These are phyloP conservation scores for Chimonanthus salicifolius DNA, from an alignment of 164 flowering plant species.

Conservation along the genomic window DNA sequence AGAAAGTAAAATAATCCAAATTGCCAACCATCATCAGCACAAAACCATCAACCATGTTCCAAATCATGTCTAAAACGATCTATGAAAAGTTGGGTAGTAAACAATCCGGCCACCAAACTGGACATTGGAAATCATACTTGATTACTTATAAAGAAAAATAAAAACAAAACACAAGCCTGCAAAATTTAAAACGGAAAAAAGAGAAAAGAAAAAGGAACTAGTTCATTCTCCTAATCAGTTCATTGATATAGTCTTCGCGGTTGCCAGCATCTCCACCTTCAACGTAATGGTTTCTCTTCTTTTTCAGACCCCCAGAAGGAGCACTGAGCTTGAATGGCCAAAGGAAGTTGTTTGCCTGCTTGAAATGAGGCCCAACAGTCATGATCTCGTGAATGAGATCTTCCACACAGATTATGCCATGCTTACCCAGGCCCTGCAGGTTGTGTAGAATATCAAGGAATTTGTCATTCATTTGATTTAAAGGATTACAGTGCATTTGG, in stretches of 20 bases:
- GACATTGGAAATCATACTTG: too few relatives aligned
- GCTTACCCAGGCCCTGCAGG: conserved; percentile 43
- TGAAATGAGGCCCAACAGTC: conserved; percentile 62
- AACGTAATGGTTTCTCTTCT: conserved; percentile 56
- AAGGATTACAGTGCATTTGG: not conserved
- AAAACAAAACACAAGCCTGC: too few relatives aligned
- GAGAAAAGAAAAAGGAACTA: conserved; percentile 14
- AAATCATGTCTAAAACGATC: too few relatives aligned
- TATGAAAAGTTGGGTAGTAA: too few relatives aligned
- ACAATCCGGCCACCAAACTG: too few relatives aligned
- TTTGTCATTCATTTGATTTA: not conserved
- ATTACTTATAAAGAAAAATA: too few relatives aligned
- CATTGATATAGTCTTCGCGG: conserved; percentile 58
- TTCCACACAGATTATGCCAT: conserved; percentile 41
- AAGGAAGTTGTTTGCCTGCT: conserved; percentile 52
- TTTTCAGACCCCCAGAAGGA: conserved; percentile 44
- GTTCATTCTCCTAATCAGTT: conserved; percentile 62
- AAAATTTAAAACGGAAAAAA: too few relatives aligned
- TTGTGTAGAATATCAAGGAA: not conserved
- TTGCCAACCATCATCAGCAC: too few relatives aligned
- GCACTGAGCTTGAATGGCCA: conserved; percentile 60
- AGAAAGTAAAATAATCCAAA: too few relatives aligned
- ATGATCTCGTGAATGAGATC: conserved; percentile 55
- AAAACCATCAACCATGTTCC: too few relatives aligned
- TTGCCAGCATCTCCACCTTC: conserved; percentile 69